phyloP scores from a whole-genome alignment of 1,284 basidiomycete species.

The Phellinidium pouzarii region DNA sequence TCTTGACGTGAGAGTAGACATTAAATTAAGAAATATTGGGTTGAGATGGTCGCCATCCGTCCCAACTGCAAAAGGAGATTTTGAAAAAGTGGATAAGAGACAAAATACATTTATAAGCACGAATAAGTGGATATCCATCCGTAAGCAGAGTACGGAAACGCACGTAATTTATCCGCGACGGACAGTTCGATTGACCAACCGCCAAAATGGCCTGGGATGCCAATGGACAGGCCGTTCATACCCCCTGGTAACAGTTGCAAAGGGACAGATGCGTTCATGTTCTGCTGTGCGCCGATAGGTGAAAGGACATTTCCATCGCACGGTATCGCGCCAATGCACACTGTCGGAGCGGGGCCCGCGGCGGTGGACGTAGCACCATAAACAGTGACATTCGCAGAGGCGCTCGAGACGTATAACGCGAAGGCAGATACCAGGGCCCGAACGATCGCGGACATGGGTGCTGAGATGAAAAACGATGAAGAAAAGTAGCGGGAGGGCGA shows the following conservation, averaged over 20 bases:
- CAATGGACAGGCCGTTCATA: constrained; percentile 41
- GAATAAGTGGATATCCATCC: too few relatives aligned
- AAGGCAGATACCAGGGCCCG: constrained; percentile 2
- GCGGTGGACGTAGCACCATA: constrained; percentile 11
- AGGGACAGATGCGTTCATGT: constrained; percentile 23
- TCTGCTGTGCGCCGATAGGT: constrained; percentile 8
- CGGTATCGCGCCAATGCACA: constrained; percentile 16
- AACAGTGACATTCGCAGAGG: constrained; percentile 9
- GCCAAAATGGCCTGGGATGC: constrained; percentile 53
- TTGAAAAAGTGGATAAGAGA: too few relatives aligned
- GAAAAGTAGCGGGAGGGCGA: neutral
- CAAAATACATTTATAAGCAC: too few relatives aligned
- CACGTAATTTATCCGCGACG: constrained; percentile 56
- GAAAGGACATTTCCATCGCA: constrained; percentile 16
- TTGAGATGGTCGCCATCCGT: constrained; percentile 1
- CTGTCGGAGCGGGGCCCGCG: constrained; percentile 7
- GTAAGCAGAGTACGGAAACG: constrained; percentile 26
- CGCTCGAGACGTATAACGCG: constrained; percentile 1
- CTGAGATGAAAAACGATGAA: neutral
- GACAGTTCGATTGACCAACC: constrained; percentile 73
- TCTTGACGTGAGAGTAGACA: constrained; percentile 9
- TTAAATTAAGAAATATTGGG: constrained; percentile 16
- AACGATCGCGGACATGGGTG: neutral
- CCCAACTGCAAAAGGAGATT: constrained; percentile 1
- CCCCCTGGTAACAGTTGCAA: constrained; percentile 36